Evolutionary conservation across 2,329 filamentous ascomycete species (phyloP), one percentile per base, ranked within the genome.

Genomic region (Simplicillium sp.): DNA sequence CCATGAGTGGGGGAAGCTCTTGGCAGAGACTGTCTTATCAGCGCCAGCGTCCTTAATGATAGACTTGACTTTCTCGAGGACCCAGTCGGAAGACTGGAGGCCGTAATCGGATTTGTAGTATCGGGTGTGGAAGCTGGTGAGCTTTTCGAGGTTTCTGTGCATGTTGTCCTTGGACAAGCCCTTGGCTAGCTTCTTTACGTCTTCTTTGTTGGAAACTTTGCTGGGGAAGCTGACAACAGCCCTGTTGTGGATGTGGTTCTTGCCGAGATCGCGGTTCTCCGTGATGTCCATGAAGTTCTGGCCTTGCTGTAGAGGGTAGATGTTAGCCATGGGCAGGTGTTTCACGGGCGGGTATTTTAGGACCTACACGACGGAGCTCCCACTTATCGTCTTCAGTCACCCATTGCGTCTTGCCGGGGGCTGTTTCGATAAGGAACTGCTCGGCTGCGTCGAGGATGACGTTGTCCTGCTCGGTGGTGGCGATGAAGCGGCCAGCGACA

Each of bases 381-480:
- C 90, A 96, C 65, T 97, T 98, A 67, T 96, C 81, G 29, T 95
- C 86, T 54, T 97, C 90, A 0, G 87, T 94, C 28, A 96, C 82
- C 84, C 86, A 92, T 70, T 75, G 70, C 17, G 82, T 89, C 58
- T 90, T 74, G 42, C 85, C 87, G 3, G 87, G 87, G n/a, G 77
- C 75, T 18, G 92, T 71, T 67, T 97, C 89, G 48, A 98, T 80
- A 36, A 94, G 71, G 60, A 75, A 92, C 51, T 50, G 48, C 45
- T 59, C 54, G 29, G 54, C 50, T 36, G 49, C 63, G 43, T 60
- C 60, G 42, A 77, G 65, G 43, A 71, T 61, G 46, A 77, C 62
- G 47, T 68, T 67, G 51, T 76, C 62, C 43, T 49, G 55, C 51
- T 80, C 75, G 48, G 60, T 58, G 28, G 62, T 50, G 53, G 78